Percentiles rank a stretch among this genome's conserved stretches.
Conservation (phyloP, 495 filamentous ascomycete species). For the Aspergillus conjunctus region DNA sequence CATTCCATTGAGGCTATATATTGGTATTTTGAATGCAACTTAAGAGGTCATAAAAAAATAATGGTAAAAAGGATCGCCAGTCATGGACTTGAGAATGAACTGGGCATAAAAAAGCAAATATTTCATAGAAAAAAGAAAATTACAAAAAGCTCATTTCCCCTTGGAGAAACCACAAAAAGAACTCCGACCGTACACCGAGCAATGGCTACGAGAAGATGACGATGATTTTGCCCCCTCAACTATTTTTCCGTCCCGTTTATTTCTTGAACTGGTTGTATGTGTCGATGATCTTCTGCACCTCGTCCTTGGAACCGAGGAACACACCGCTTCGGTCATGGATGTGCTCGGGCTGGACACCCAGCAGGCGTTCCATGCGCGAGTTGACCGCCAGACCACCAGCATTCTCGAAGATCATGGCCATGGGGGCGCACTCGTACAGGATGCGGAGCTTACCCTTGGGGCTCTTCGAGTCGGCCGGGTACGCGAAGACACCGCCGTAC, state of each 20-base stretch:
- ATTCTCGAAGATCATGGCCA: slow-evolving; percentile 99
- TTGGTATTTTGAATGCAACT: too few relatives aligned
- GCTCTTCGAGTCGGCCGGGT: slow-evolving; percentile 96
- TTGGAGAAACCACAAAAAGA: slow-evolving; percentile 2
- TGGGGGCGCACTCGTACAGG: slow-evolving; percentile 96
- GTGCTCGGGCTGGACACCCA: slow-evolving; percentile 85
- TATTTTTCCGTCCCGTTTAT: slow-evolving; percentile 23
- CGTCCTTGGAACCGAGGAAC: slow-evolving; percentile 91
- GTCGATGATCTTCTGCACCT: slow-evolving; percentile 93
- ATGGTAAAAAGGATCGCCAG: too few relatives aligned
- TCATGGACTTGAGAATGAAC: too few relatives aligned
- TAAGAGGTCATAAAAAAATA: too few relatives aligned
- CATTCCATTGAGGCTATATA: too few relatives aligned
- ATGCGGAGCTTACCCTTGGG: slow-evolving; percentile 97
- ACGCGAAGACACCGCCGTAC: slow-evolving; percentile 96
- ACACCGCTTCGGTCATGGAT: slow-evolving; percentile 97
- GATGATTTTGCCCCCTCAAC: not conserved
- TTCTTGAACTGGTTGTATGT: slow-evolving; percentile 49
- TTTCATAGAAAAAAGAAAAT: not conserved
- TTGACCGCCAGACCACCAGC: slow-evolving; percentile 92
- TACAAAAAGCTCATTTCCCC: slow-evolving; percentile 5
- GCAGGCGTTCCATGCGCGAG: slow-evolving; percentile 83
- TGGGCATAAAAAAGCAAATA: slow-evolving; percentile 2
- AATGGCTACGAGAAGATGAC: slow-evolving; percentile 7
- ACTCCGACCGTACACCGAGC: slow-evolving; percentile 21